These are phyloP conservation scores for Cornus controversa DNA, from an alignment of 148 eudicot genomes.

Conservation along the genomic window DNA sequence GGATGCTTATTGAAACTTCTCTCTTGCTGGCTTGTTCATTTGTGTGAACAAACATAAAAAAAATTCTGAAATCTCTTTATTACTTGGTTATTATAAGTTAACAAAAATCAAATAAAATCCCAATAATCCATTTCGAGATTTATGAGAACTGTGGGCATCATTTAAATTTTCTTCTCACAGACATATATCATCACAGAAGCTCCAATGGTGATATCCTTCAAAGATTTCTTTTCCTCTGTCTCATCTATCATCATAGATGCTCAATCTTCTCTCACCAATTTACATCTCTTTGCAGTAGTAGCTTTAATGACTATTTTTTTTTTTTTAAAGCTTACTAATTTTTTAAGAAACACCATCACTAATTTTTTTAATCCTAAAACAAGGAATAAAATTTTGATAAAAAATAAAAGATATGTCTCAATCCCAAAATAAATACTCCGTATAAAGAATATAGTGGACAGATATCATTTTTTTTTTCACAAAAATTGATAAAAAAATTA, in stretches of 20 bases:
- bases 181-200: neutral
- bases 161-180: no score
- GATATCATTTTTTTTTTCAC: no score
- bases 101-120: neutral
- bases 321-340: no score
- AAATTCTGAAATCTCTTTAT: neutral
- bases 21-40: neutral
- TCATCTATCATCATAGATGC: slow-evolving; percentile 6
- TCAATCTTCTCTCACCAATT: neutral
- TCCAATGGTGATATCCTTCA: neutral
- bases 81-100: neutral
- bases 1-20: slow-evolving; percentile 1
- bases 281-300: slow-evolving; percentile 6
- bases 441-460: no score
- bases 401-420: no score
- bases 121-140: neutral
- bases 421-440: no score
- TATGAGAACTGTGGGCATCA: neutral
- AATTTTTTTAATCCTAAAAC: no score
- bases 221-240: neutral
- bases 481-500: no score
- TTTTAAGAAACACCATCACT: no score
- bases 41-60: neutral
- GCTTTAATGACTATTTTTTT: slow-evolving; percentile 12
- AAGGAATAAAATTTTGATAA: no score